Conservation (phyloP, 1,284 basidiomycete genomes). For the Austroboletus niveus region DNA sequence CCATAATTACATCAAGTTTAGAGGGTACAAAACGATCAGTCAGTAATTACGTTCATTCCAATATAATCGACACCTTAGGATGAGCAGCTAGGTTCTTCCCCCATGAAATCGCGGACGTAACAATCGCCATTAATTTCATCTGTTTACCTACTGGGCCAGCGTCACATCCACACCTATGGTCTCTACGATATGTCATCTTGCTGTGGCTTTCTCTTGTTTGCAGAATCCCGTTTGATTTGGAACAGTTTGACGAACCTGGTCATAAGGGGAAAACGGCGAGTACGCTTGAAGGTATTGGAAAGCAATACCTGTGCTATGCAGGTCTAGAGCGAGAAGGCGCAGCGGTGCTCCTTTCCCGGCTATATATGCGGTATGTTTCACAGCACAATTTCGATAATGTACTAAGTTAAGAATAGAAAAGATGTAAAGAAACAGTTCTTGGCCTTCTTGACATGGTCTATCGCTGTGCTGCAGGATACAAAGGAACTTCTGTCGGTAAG, state of each 20-base stretch:
- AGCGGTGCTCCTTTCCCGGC: conserved; percentile 65
- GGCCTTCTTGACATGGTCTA: conserved; percentile 52
- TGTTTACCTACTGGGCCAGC: conserved; percentile 47
- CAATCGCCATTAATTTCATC: conserved; percentile 71
- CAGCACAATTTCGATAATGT: neutral
- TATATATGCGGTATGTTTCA: conserved; percentile 69
- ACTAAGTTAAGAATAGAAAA: conserved; percentile 45
- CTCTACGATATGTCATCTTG: conserved; percentile 80
- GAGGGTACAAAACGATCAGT: conserved; percentile 94
- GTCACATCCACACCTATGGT: conserved; percentile 60
- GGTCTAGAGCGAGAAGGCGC: conserved; percentile 85
- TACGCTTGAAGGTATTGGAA: conserved; percentile 59
- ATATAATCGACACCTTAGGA: conserved; percentile 12
- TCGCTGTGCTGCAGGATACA: conserved; percentile 33
- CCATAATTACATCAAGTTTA: conserved; percentile 84
- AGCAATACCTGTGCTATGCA: conserved; percentile 59
- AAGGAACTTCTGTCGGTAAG: conserved; percentile 55
- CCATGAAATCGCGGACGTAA: conserved; percentile 82
- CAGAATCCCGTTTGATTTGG: conserved; percentile 91
- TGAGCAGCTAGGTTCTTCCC: conserved; percentile 84
- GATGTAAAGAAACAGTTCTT: conserved; percentile 54
- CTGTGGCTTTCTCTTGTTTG: conserved; percentile 94
- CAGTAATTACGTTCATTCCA: conserved; percentile 34
- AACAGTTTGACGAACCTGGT: conserved; percentile 72
- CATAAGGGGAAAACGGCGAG: conserved; percentile 48